Conservation (phyloP, 495 filamentous ascomycete species). For the Penicillium psychrofluorescens region DNA sequence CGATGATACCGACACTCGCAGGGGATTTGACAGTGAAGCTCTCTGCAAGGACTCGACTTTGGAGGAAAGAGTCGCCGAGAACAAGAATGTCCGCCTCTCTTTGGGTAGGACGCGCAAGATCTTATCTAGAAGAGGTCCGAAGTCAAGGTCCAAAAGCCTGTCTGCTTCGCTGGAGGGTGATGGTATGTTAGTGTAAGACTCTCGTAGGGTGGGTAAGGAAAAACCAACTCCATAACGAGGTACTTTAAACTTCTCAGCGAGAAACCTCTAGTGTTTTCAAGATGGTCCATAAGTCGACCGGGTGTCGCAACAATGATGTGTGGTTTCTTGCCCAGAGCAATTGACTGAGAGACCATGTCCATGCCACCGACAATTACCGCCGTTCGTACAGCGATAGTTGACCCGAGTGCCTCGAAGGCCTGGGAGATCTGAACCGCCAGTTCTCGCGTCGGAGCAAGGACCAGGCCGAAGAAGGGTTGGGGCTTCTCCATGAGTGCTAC, state of each 20-base stretch:
- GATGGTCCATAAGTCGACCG: slow-evolving; percentile 82
- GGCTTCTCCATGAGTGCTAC: slow-evolving; percentile 75
- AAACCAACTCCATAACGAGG: slow-evolving; percentile 66
- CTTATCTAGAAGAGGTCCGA: slow-evolving; percentile 86
- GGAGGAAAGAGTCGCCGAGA: slow-evolving; percentile 86
- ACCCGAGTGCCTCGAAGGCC: slow-evolving; percentile 75
- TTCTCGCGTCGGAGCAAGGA: slow-evolving; percentile 88
- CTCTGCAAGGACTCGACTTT: slow-evolving; percentile 90
- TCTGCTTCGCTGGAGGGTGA: slow-evolving; percentile 64
- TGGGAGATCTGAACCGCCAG: slow-evolving; percentile 85
- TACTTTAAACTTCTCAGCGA: slow-evolving; percentile 71
- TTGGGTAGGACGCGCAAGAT: slow-evolving; percentile 82
- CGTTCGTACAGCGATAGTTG: slow-evolving; percentile 70
- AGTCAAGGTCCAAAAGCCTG: slow-evolving; percentile 86
- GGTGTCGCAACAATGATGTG: slow-evolving; percentile 84
- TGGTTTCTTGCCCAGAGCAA: slow-evolving; percentile 84
- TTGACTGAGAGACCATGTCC: slow-evolving; percentile 87
- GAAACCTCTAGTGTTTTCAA: slow-evolving; percentile 97
- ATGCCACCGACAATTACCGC: slow-evolving; percentile 84
- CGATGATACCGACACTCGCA: slow-evolving; percentile 64
- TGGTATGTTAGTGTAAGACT: too few species aligned
- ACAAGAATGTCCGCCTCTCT: slow-evolving; percentile 77
- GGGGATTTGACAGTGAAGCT: slow-evolving; percentile 73
- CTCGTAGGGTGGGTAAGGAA: too few species aligned
- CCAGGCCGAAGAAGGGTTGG: slow-evolving; percentile 65